These are phyloP conservation scores for Sisymbrium altissimum DNA, from an alignment of 345 rosid species.

Conservation along the genomic window DNA sequence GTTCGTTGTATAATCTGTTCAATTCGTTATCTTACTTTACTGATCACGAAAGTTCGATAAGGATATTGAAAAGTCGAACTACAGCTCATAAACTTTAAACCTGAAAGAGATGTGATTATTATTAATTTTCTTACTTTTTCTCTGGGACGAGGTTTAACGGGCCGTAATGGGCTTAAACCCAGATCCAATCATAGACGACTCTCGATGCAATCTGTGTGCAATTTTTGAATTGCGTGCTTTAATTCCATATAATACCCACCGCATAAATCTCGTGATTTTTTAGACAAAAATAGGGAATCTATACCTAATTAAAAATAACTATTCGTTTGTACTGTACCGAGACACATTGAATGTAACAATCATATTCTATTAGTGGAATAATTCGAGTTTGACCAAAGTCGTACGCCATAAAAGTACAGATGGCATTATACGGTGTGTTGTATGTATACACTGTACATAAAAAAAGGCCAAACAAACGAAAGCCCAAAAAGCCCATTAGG, in stretches of 20 bases:
- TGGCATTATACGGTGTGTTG: constrained; percentile 20
- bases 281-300: not conserved
- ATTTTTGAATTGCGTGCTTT: not conserved
- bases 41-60: not conserved
- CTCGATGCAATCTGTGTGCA: not conserved
- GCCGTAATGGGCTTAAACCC: constrained; percentile 6
- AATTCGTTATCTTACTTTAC: not conserved
- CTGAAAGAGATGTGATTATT: not conserved
- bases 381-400: constrained; percentile 21
- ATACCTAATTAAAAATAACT: not conserved
- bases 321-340: not conserved
- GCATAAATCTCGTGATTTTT: not conserved
- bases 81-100: not conserved
- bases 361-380: constrained; percentile 14
- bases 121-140: not conserved
- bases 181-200: not conserved
- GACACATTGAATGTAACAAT: constrained; percentile 13
- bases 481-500: constrained; percentile 25
- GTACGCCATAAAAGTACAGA: constrained; percentile 9
- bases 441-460: not conserved
- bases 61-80: constrained; percentile 3
- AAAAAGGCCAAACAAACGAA: constrained; percentile 7
- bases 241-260: not conserved
- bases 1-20: constrained; percentile 2
- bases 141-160: not conserved